Evolutionary conservation across 257 asterid genomes (phyloP).

Genomic region (Solanum bukasovii): DNA sequence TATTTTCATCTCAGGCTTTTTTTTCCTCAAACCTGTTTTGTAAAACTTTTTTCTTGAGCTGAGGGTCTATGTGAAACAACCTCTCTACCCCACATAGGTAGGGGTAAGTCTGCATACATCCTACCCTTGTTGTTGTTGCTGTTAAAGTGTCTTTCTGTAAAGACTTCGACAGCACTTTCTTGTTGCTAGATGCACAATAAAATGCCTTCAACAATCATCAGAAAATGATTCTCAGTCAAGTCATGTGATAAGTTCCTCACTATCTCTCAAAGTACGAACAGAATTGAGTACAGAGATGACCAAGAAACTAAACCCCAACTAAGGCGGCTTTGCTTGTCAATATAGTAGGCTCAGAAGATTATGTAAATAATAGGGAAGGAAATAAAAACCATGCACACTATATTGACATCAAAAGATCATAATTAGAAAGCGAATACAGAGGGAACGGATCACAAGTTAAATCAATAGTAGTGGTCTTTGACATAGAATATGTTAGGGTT

Average conservation of each 20-base stretch:
- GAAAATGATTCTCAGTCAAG: background rate
- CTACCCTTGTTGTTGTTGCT: background rate
- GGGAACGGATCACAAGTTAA: background rate
- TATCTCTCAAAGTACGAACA: background rate
- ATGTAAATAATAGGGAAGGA: background rate
- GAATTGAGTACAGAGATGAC: background rate
- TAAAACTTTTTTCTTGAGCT: background rate
- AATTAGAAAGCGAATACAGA: background rate
- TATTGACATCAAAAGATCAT: background rate
- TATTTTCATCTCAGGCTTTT: background rate
- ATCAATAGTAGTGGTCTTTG: background rate
- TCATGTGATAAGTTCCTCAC: background rate
- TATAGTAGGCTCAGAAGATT: background rate
- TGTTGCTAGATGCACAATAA: background rate
- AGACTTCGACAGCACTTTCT: background rate
- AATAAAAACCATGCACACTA: background rate
- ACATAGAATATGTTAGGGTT: background rate
- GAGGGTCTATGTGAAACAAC: background rate
- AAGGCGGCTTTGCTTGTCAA: background rate
- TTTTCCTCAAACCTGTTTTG: background rate
- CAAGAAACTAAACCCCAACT: background rate
- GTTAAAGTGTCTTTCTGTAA: background rate
- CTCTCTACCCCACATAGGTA: background rate
- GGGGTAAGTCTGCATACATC: background rate
- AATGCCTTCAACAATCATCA: background rate